Percentiles rank a stretch among this genome's conserved stretches.
phyloP scores from a whole-genome alignment of 2,329 filamentous ascomycete genomes.

The Fusarium stilboides region DNA sequence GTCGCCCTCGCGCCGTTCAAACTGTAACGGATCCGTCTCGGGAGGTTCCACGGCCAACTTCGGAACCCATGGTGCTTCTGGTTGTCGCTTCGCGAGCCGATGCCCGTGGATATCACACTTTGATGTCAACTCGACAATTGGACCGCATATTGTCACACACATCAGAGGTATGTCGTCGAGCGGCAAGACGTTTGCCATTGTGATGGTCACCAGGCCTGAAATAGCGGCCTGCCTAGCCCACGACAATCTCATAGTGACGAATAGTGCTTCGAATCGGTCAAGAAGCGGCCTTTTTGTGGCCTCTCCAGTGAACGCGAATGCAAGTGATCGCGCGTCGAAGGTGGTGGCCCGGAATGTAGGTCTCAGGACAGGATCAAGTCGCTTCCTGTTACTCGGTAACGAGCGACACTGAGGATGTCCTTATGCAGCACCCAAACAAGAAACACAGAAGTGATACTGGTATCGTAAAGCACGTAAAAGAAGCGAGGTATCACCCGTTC shows the following conservation, averaged over 20 bases:
- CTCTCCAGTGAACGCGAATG: neutral
- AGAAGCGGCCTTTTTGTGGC: neutral
- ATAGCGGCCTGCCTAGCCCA: constrained; percentile 48
- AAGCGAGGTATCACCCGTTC: constrained; percentile 30
- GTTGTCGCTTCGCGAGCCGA: constrained; percentile 49
- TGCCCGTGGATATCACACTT: constrained; percentile 53
- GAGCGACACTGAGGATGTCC: constrained; percentile 28
- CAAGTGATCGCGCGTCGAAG: constrained; percentile 5
- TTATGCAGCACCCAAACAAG: constrained; percentile 30
- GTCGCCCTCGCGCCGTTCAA: neutral
- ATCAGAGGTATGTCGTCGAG: constrained; percentile 57
- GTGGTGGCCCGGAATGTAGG: constrained; percentile 32
- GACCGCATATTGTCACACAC: constrained; percentile 61
- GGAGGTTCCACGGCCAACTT: constrained; percentile 42
- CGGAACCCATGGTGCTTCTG: constrained; percentile 38
- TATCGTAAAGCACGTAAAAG: constrained; percentile 34
- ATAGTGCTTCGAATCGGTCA: constrained; percentile 4
- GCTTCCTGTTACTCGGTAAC: constrained; percentile 21
- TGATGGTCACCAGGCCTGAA: constrained; percentile 51
- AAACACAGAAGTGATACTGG: constrained; percentile 32
- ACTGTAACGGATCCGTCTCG: constrained; percentile 4
- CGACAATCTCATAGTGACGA: constrained; percentile 49
- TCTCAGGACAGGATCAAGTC: constrained; percentile 26
- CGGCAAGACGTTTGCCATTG: constrained; percentile 52
- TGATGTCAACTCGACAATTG: constrained; percentile 59